Conservation (phyloP, 2,329 filamentous ascomycete species). For the Pseudodiploospora longispora region DNA sequence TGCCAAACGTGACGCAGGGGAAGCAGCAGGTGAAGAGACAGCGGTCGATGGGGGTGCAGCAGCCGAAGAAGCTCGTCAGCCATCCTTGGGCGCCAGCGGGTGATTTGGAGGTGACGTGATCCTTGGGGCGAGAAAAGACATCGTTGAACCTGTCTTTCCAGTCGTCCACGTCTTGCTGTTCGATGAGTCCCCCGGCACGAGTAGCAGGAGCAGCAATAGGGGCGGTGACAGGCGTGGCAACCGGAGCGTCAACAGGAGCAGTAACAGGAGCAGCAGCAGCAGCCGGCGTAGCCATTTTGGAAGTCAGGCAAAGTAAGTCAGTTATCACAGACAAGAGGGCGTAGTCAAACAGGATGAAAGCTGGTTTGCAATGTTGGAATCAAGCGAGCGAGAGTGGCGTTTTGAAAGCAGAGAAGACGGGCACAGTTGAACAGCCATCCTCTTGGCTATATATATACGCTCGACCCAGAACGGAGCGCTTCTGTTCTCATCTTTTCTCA, state of each 20-base stretch:
- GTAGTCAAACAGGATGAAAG: background rate
- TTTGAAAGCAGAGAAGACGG: too few species aligned
- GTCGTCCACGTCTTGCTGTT: slow-evolving; percentile 34
- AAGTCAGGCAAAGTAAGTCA: background rate
- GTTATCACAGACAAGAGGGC: slow-evolving; percentile 4
- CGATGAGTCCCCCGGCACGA: slow-evolving; percentile 23
- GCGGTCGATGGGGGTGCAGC: slow-evolving; percentile 34
- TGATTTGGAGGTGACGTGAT: slow-evolving; percentile 35
- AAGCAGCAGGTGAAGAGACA: slow-evolving; percentile 38
- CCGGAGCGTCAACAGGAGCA: background rate
- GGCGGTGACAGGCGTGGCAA: slow-evolving; percentile 20
- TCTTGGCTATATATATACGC: too few species aligned
- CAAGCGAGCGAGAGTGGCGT: slow-evolving; percentile 20
- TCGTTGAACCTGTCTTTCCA: slow-evolving; percentile 38
- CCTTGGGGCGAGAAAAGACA: slow-evolving; percentile 32
- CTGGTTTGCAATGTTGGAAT: slow-evolving; percentile 11
- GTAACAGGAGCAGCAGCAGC: background rate
- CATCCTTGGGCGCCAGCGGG: slow-evolving; percentile 29
- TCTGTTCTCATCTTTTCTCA: too few species aligned
- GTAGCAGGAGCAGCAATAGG: slow-evolving; percentile 10
- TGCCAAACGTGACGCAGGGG: slow-evolving; percentile 41
- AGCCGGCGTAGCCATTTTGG: slow-evolving; percentile 4
- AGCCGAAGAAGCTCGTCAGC: slow-evolving; percentile 34
- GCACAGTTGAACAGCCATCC: too few species aligned
- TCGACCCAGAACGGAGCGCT: too few species aligned